Percentiles rank a stretch among this genome's conserved stretches.
These are phyloP conservation scores for Jacaranda mimosifolia DNA, from an alignment of 257 asterid genomes.

Conservation along the genomic window DNA sequence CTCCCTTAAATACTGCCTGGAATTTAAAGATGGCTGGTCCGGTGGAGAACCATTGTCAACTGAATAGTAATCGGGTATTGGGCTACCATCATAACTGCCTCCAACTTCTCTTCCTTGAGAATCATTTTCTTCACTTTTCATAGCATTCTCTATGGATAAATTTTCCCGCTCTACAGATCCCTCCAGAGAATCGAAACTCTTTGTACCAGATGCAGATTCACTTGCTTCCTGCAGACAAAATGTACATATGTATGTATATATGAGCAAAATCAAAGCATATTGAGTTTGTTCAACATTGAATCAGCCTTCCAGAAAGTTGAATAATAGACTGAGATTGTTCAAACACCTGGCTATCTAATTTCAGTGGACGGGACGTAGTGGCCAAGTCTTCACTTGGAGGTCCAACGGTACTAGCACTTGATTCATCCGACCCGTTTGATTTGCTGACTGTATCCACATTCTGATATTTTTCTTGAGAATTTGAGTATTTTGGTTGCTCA, in stretches of 20 bases:
- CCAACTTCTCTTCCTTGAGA: slow-evolving; percentile 42
- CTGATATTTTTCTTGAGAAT: slow-evolving; percentile 44
- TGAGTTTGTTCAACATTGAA: not conserved
- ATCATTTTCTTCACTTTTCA: slow-evolving; percentile 42
- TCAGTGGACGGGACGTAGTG: slow-evolving; percentile 48
- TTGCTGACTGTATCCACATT: slow-evolving; percentile 38
- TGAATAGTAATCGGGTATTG: slow-evolving; percentile 46
- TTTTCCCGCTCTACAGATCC: slow-evolving; percentile 44
- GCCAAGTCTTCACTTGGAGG: slow-evolving; percentile 40
- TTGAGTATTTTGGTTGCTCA: slow-evolving; percentile 53
- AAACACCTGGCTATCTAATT: slow-evolving; percentile 61
- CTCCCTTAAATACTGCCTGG: slow-evolving; percentile 44
- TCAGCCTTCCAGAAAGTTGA: not conserved
- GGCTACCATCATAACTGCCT: slow-evolving; percentile 42
- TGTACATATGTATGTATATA: not conserved
- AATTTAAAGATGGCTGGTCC: slow-evolving; percentile 48
- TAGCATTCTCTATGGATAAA: slow-evolving; percentile 31
- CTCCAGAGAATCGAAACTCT: slow-evolving; percentile 44
- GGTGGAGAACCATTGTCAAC: slow-evolving; percentile 50
- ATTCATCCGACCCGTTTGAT: slow-evolving; percentile 49
- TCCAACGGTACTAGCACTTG: slow-evolving; percentile 38
- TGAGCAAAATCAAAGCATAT: not conserved
- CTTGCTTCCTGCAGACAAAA: slow-evolving; percentile 59
- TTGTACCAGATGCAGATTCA: slow-evolving; percentile 49
- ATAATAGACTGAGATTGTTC: slow-evolving; percentile 11